Conservation (phyloP, 202 grass and related monocot genomes). For the Cymbopogon flexuosus region DNA sequence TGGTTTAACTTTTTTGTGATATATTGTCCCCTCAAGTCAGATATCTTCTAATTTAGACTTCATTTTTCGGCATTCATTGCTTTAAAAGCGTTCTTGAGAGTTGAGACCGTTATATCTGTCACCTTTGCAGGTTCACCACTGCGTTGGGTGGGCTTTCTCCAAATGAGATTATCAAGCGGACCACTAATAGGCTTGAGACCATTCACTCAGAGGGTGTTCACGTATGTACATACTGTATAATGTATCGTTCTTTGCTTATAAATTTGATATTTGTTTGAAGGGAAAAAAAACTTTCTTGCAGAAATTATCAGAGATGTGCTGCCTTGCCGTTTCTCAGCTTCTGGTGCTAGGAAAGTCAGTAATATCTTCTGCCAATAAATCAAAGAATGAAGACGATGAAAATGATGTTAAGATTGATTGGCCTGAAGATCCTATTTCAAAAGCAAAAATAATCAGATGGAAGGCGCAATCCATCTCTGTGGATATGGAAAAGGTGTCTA, state of each 20-base stretch:
- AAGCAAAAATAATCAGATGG: constrained; percentile 88
- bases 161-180: constrained; percentile 82
- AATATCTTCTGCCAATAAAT: constrained; percentile 64
- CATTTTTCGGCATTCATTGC: not conserved
- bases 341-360: constrained; percentile 83
- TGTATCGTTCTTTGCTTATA: constrained; percentile 21
- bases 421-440: constrained; percentile 74
- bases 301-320: constrained; percentile 87
- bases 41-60: not conserved
- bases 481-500: constrained; percentile 70
- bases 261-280: constrained; percentile 22
- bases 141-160: constrained; percentile 68
- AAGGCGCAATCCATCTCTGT: constrained; percentile 64
- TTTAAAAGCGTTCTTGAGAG: not conserved
- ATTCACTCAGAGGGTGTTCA: constrained; percentile 98
- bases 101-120: not conserved
- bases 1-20: not conserved
- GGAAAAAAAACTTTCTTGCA: constrained; percentile 40
- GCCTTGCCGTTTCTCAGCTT: constrained; percentile 85
- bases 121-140: constrained; percentile 56
- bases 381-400: constrained; percentile 58
- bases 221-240: constrained; percentile 43
- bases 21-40: not conserved
- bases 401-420: constrained; percentile 70
- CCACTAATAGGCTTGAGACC: constrained; percentile 79